Percentiles rank a stretch among this genome's conserved stretches.
phyloP scores from a whole-genome alignment of 306 rosid species.

The Acacia crassicarpa region DNA sequence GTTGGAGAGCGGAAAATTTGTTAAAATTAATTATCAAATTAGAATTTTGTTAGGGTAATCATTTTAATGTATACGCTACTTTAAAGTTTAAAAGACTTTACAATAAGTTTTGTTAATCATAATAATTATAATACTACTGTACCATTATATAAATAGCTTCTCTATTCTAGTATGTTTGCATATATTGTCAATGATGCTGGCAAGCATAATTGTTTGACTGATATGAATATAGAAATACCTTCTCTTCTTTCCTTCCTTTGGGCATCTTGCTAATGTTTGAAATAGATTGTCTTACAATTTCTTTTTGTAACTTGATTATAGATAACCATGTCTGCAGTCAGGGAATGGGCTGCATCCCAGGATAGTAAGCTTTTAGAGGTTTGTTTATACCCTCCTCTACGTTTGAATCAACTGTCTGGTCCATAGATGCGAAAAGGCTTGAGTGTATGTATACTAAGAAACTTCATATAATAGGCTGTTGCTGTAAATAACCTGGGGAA shows the following conservation, averaged over 20 bases:
- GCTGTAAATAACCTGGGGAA: constrained; percentile 99
- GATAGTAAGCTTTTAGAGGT: constrained; percentile 90
- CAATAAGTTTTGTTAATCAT: neutral
- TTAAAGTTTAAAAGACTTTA: neutral
- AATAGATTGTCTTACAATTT: constrained; percentile 29
- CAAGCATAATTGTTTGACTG: neutral
- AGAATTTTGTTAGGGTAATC: neutral
- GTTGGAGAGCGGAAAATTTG: neutral
- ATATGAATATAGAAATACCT: neutral
- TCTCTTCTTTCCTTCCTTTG: constrained; percentile 1
- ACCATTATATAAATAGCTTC: neutral
- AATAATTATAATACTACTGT: neutral
- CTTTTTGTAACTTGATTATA: constrained; percentile 35
- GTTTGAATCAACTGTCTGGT: constrained; percentile 16
- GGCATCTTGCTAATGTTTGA: constrained; percentile 24
- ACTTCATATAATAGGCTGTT: constrained; percentile 63
- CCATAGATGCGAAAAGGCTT: neutral
- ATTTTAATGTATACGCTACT: neutral
- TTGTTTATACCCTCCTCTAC: constrained; percentile 35
- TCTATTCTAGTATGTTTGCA: neutral
- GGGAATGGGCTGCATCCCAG: constrained; percentile 99
- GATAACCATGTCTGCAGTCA: constrained; percentile 99
- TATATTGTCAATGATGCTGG: neutral
- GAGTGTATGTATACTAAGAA: constrained; percentile 15
- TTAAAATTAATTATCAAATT: neutral